These are phyloP conservation scores for Amesomyces nigricolor DNA, from an alignment of 2,329 filamentous ascomycete species.

Conservation along the genomic window DNA sequence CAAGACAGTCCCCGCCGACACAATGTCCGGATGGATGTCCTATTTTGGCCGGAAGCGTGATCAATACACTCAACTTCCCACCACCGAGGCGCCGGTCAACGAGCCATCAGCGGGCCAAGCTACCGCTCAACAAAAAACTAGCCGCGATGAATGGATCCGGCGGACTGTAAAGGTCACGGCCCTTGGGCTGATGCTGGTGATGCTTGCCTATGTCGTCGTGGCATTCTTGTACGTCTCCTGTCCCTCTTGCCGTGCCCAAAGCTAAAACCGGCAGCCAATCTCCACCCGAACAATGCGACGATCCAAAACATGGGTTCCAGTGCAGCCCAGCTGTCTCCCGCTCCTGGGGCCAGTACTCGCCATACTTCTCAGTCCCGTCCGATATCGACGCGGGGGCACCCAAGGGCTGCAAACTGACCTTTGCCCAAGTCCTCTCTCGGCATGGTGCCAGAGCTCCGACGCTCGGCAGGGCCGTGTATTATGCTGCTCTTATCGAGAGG, in stretches of 20 bases:
- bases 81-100: background rate
- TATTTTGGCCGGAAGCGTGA: slow-evolving; percentile 3
- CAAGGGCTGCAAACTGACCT: slow-evolving; percentile 64
- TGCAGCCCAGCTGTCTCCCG: slow-evolving; percentile 58
- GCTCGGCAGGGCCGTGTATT: slow-evolving; percentile 55
- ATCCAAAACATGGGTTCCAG: slow-evolving; percentile 52
- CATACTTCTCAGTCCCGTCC: slow-evolving; percentile 72
- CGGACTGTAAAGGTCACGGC: slow-evolving; percentile 5
- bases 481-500: slow-evolving; percentile 57
- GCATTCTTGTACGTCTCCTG: slow-evolving; percentile 25
- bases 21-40: background rate
- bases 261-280: slow-evolving; percentile 9
- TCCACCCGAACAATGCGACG: slow-evolving; percentile 43
- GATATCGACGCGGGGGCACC: slow-evolving; percentile 57
- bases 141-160: background rate
- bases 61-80: slow-evolving; percentile 8
- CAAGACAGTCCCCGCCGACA: background rate
- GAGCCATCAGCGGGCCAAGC: background rate
- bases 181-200: slow-evolving; percentile 4
- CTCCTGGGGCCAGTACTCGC: slow-evolving; percentile 83
- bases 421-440: slow-evolving; percentile 74
- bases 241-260: background rate
- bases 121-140: background rate
- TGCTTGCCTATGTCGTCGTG: slow-evolving; percentile 15
- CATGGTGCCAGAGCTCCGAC: slow-evolving; percentile 85